A percentile compares a stretch with the other conserved stretches of the same genome.
phyloP scores from a whole-genome alignment of 164 flowering plant genomes.

The Stephania yunnanensis region DNA sequence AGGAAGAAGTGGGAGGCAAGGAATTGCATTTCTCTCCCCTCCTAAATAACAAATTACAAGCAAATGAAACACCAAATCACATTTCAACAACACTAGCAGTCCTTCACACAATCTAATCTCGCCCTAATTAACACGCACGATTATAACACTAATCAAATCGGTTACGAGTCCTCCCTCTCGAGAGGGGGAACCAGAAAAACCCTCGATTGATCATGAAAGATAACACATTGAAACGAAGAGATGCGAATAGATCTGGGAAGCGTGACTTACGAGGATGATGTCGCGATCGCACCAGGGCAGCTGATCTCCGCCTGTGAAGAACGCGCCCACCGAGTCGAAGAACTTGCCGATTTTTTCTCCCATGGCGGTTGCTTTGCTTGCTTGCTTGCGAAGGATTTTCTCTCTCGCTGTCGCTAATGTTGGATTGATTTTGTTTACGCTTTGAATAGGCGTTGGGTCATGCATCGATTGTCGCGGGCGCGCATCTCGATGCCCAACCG shows the following conservation, averaged over 20 bases:
- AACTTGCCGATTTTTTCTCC: slow-evolving; percentile 46
- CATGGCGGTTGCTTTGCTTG: slow-evolving; percentile 20
- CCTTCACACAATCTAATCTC: neutral
- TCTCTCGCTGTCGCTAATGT: no score
- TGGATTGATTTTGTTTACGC: no score
- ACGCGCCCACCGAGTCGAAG: slow-evolving; percentile 57
- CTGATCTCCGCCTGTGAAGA: slow-evolving; percentile 71
- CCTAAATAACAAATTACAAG: no score
- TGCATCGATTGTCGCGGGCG: no score
- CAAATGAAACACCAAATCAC: no score
- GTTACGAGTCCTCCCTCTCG: no score
- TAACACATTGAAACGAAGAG: neutral
- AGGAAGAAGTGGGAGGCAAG: no score
- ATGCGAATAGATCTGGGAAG: neutral
- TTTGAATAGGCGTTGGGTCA: no score
- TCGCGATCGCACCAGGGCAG: slow-evolving; percentile 85
- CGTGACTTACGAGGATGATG: slow-evolving; percentile 43
- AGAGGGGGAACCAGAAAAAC: neutral
- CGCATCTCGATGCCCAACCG: no score
- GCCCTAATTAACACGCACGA: neutral
- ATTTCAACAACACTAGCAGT: neutral
- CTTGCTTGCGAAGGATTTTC: no score
- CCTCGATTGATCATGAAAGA: neutral
- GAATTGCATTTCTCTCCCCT: no score
- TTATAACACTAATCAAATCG: no score